These are phyloP conservation scores for Xylariales sp. DNA, from an alignment of 2,329 filamentous ascomycete species.

Conservation along the genomic window DNA sequence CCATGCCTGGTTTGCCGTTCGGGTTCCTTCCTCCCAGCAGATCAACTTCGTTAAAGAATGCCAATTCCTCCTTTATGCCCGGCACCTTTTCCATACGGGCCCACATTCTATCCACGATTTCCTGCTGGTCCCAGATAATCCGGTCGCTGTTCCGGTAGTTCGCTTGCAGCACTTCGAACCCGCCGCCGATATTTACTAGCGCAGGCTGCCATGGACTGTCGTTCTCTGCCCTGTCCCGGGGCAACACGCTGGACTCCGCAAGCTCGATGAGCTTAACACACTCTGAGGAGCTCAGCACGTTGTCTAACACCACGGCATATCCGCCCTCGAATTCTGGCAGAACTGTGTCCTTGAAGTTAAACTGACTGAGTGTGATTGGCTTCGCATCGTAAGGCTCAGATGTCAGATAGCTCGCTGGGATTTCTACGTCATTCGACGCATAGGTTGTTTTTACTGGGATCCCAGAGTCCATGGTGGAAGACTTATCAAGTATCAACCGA, in stretches of 20 bases:
- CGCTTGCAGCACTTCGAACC: constrained; percentile 51
- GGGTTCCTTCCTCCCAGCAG: constrained; percentile 34
- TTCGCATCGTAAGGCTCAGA: constrained; percentile 35
- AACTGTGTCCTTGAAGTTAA: constrained; percentile 48
- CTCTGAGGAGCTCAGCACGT: constrained; percentile 19
- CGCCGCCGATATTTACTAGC: constrained; percentile 61
- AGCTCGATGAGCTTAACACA: constrained; percentile 39
- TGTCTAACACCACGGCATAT: constrained; percentile 59
- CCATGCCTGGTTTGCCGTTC: constrained; percentile 10
- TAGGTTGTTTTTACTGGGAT: constrained; percentile 26
- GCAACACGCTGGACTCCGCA: constrained; percentile 48
- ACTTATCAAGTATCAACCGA: too few relatives aligned
- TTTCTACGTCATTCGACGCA: constrained; percentile 29
- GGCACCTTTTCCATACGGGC: constrained; percentile 44
- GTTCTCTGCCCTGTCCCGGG: constrained; percentile 29
- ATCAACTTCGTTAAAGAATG: constrained; percentile 25
- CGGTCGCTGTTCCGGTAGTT: constrained; percentile 67
- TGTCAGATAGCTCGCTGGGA: constrained; percentile 43
- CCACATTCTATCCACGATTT: constrained; percentile 60
- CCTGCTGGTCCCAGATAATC: constrained; percentile 67
- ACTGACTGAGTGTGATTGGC: constrained; percentile 39
- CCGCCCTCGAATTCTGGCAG: constrained; percentile 48
- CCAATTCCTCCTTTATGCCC: constrained; percentile 37
- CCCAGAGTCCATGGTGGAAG: not conserved
- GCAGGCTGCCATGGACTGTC: constrained; percentile 59